Evolutionary conservation across 805 yeast species (phyloP), one percentile per base, ranked within the genome.

Genomic region (Suhomyces sp.): DNA sequence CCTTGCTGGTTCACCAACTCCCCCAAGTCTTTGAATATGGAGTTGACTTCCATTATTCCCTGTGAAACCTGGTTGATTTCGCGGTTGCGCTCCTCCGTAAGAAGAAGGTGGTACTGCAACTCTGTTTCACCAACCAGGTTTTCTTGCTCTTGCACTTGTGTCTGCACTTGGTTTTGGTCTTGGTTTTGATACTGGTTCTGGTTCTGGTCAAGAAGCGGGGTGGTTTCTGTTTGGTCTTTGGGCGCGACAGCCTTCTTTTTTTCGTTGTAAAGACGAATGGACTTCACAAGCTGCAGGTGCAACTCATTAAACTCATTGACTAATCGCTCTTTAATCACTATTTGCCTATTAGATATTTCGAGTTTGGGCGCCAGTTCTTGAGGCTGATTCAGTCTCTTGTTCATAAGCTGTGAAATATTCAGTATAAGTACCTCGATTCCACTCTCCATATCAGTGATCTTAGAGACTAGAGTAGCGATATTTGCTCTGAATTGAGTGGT

Each of bases 1-100:
- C 96, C 97, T 65, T 92, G 97, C 66, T 89, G 92, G 48, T 79
- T 75, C 2, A 92, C 94, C 60, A 92, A 71, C 37, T 82, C 79
- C 13, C 91, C 90, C 51, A 92, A 68, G 60, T 91, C 96, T 57
- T 84, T 83, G 66, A 90, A 91, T 3, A 92, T 91, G 8, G 90
- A 78, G 66, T 92, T 91, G 41, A 92, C 89, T 57, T 92, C 97
- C 49, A 78, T 80, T 9, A 91, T 89, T 0, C 96, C 96, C 41
- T 82, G 82, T 43, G 86, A 84, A 7, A 91, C 85, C 54, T 82
- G 84, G 27, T 77, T 74, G 29, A 92, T 87, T 55, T 89, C 94
- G 21, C 81, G 71, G 49, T 87, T 85, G 50, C 97, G 73, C 61
- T 89, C 93, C 51, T 84, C 82, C 2, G 91, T 83, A 4, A 87